A percentile compares a stretch with the other conserved stretches of the same genome.
Conservation (phyloP, 31 red algal species). For the Odonthalia washingtoniensis region DNA sequence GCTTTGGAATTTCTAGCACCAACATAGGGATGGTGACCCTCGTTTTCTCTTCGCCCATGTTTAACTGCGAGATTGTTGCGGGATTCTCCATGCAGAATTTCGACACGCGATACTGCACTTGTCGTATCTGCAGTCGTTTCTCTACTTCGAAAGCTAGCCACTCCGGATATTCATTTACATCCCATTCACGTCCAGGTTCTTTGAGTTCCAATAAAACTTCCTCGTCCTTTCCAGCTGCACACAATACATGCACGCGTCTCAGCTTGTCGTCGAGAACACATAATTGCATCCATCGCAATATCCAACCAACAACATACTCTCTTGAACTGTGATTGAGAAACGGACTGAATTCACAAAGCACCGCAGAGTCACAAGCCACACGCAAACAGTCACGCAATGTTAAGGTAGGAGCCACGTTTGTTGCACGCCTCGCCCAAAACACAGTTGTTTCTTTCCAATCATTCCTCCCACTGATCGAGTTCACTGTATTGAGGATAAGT, state of each 20-base stretch:
- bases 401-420: background rate
- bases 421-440: background rate
- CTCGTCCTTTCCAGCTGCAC: background rate
- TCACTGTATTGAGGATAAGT: background rate
- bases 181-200: background rate
- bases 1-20: background rate
- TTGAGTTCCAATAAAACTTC: constrained; percentile 13
- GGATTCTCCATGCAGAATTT: background rate
- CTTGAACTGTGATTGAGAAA: background rate
- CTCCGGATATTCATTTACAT: background rate
- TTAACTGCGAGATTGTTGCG: background rate
- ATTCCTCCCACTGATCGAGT: background rate
- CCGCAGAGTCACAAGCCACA: background rate
- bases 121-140: background rate
- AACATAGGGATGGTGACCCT: constrained; percentile 7
- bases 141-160: constrained; percentile 36
- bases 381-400: background rate
- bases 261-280: constrained; percentile 5
- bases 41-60: constrained; percentile 14
- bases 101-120: constrained; percentile 13
- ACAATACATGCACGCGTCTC: background rate
- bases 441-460: background rate
- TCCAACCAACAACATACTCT: background rate
- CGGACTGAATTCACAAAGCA: background rate
- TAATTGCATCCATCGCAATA: background rate